Conservation (phyloP, 306 rosid species). For the Cercis canadensis region DNA sequence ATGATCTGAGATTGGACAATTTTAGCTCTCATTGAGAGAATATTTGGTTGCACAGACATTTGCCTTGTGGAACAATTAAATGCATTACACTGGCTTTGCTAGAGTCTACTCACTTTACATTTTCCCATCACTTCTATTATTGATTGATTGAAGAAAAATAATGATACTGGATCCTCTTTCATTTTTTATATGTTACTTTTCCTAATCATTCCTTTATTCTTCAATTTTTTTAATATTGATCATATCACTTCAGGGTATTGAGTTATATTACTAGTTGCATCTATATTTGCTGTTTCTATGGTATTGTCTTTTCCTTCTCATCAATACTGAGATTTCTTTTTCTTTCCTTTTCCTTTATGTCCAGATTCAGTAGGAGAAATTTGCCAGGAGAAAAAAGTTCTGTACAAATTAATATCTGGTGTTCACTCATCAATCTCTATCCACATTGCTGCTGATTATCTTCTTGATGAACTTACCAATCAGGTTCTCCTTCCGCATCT, state of each 20-base stretch:
- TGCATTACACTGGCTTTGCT: background rate
- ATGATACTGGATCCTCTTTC: background rate
- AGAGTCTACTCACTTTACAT: background rate
- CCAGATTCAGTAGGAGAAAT: slow-evolving; percentile 63
- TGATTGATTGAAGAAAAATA: too few species aligned
- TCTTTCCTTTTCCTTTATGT: background rate
- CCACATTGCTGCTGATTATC: slow-evolving; percentile 69
- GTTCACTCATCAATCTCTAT: slow-evolving; percentile 74
- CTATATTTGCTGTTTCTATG: background rate
- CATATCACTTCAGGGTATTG: background rate
- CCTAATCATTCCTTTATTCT: background rate
- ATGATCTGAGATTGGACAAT: background rate
- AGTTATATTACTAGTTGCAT: background rate
- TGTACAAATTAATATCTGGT: slow-evolving; percentile 74
- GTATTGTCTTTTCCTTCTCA: background rate
- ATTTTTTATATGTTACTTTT: background rate
- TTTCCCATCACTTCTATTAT: too few species aligned
- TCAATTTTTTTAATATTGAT: background rate
- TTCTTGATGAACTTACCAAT: slow-evolving; percentile 52
- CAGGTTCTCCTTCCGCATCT: background rate
- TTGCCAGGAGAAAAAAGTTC: slow-evolving; percentile 64
- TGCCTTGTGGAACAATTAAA: background rate
- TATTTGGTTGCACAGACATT: background rate
- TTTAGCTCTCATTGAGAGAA: background rate
- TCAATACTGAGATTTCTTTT: background rate